These are phyloP conservation scores for Leishmania arabica DNA, from an alignment of 208 protist species.

Conservation along the genomic window DNA sequence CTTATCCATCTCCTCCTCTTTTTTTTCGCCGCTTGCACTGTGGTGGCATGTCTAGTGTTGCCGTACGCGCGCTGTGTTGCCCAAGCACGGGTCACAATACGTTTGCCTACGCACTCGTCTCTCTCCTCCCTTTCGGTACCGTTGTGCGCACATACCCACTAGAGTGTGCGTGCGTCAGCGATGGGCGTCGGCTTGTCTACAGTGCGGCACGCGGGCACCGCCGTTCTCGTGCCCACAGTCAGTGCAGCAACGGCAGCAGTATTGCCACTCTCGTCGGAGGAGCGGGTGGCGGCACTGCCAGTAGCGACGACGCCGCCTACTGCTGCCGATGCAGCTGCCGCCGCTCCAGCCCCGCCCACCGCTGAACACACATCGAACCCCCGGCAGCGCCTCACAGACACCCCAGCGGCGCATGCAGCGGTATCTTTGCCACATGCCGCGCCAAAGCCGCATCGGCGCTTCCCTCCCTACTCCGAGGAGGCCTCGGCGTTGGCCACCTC, in stretches of 20 bases:
- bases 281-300: conserved; percentile 5
- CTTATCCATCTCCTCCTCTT: neutral
- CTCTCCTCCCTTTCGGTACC: neutral
- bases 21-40: neutral
- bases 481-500: neutral
- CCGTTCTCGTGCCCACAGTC: neutral
- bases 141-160: neutral
- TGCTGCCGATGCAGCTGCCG: neutral
- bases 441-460: neutral
- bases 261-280: conserved; percentile 13
- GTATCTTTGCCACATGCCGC: neutral
- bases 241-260: neutral
- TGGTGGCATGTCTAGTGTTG: neutral
- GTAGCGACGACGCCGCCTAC: neutral
- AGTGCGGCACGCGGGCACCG: neutral
- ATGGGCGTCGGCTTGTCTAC: conserved; percentile 15
- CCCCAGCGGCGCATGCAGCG: neutral
- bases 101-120: neutral
- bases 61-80: neutral
- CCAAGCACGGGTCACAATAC: neutral
- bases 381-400: conserved; percentile 22
- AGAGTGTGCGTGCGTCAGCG: neutral
- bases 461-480: neutral
- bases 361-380: conserved; percentile 22
- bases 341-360: conserved; percentile 18